Evolutionary conservation across 2,329 filamentous ascomycete species (phyloP), one percentile per base, ranked within the genome.

Genomic region (Botrytis hyacinthi): DNA sequence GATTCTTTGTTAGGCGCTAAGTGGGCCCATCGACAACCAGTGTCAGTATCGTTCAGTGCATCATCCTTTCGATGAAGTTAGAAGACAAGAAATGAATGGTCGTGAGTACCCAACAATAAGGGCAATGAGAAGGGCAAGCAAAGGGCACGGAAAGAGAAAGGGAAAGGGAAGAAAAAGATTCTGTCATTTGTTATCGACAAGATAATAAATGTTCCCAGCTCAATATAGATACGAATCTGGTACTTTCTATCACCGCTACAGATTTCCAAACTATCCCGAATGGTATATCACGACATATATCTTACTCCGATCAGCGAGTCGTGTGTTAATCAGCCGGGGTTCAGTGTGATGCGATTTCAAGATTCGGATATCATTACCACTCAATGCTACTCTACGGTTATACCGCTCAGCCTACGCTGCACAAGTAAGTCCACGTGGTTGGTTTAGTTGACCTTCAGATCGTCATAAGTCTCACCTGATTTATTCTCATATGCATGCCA

Each of bases 1-100:
- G 65, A 68, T 68, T 68, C 65, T 54, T 68, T 54, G 46, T 54
- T 68, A 54, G 32, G 29, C 42, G 42, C 42, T 29, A 66, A 48
- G 62, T 35, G 62, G 42, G 10, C 62, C 42, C 22, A 12, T 32
- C 40, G 12, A 65, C 26, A 29, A n/a, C n/a, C n/a, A 42, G n/a
- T 42, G 20, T n/a, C 60, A 61, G 32, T 20, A 20, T 20, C 9
- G 6, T 60, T 37, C 59, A 60, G 32, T 20, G 20, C 22, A 40
- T 22, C 60, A 62, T 42, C 32, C 22, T 42, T 62, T 42, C 22
- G 8, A 62, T n/a, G 22, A 18, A 42, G 18, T 62, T 29, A 7
- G 14, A 63, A 29, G 37, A 29, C 3, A 42, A 20, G 26, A 29
- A 12, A 29, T 6, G 40, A 63, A 42, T 20, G 26, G 59, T 40